A percentile compares a stretch with the other conserved stretches of the same genome.
Conservation (phyloP, 2,329 filamentous ascomycete genomes). For the Fonsecaea pedrosoi region DNA sequence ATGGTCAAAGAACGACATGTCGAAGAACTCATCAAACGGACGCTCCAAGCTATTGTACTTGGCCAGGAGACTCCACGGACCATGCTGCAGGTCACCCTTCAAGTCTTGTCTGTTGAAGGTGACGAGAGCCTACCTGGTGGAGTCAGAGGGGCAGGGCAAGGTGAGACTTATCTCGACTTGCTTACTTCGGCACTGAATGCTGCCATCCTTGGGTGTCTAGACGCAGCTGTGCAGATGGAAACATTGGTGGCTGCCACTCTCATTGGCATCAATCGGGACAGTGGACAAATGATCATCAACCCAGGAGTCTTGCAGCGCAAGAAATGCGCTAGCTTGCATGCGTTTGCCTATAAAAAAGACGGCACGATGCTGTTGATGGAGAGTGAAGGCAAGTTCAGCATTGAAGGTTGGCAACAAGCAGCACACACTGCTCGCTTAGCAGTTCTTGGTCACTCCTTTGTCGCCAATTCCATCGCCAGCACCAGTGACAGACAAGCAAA, state of each 20-base stretch:
- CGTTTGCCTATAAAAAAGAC: constrained; percentile 79
- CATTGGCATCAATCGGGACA: constrained; percentile 61
- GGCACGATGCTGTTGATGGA: constrained; percentile 77
- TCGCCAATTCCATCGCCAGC: constrained; percentile 14
- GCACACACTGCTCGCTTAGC: constrained; percentile 68
- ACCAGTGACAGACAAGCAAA: constrained; percentile 30
- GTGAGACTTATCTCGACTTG: constrained; percentile 69
- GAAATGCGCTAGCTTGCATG: constrained; percentile 74
- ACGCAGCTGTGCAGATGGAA: constrained; percentile 80
- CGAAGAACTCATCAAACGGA: constrained; percentile 61
- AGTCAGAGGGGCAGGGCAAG: constrained; percentile 38
- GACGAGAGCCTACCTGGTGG: constrained; percentile 42
- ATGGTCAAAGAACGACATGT: constrained; percentile 84
- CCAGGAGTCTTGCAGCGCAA: constrained; percentile 70
- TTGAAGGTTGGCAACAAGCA: constrained; percentile 76
- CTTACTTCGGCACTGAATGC: constrained; percentile 85
- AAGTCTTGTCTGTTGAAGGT: constrained; percentile 46
- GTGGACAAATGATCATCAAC: constrained; percentile 58
- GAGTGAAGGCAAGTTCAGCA: constrained; percentile 79
- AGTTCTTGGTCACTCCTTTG: constrained; percentile 59
- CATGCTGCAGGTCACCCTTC: constrained; percentile 53
- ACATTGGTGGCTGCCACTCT: constrained; percentile 72
- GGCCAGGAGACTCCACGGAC: constrained; percentile 53
- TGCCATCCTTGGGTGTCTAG: constrained; percentile 76
- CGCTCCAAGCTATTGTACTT: constrained; percentile 50